Base-by-base conservation (phyloP, 2,329 filamentous ascomycete species). In the Verticillium albo-atrum region DNA sequence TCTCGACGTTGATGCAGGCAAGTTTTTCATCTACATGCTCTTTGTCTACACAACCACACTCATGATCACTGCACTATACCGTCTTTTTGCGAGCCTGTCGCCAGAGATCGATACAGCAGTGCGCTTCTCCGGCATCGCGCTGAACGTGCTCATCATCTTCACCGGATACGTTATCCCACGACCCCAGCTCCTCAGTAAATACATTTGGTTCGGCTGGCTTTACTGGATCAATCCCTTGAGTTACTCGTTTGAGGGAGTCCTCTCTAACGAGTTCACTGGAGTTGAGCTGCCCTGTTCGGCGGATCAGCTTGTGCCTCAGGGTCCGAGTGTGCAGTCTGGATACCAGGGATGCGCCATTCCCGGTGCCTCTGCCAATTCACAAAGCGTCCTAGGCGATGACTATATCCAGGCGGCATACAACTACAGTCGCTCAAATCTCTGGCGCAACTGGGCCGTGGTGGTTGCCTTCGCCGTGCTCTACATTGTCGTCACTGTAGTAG, bases 391-490 rank as follows among this genome's bases (percentile, higher is more conserved):
- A n/a, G n/a, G n/a, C n/a, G n/a, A n/a, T n/a, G n/a, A n/a, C n/a
- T n/a, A n/a, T n/a, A n/a, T n/a, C n/a, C n/a, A n/a, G n/a, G n/a
- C n/a, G n/a, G n/a, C n/a, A n/a, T n/a, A n/a, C n/a, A n/a, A n/a
- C n/a, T n/a, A 89, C 68, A 76, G 72, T 4, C 73, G 80, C 2
- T 72, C 74, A 0, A 81, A 91, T 66, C 74, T 87, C 9, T 90
- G 88, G 88, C 85, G 90, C 4, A 92, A 93, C 69, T 92, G 90
- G 67, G 90, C 89, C 32, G 87, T 92, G 3, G 73, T 94, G 1
- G 86, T 93, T 65, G 90, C 88, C 0, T 95, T 91, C 65, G 83
- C 86, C 1, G 79, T 91, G 0, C 80, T 91, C 4, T 95, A 94
- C 68, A 83, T 96, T 15, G 64, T 88, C 17, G 73, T 93, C 35